These are phyloP conservation scores for Platismatia glauca DNA, from an alignment of 495 filamentous ascomycete genomes.

Conservation along the genomic window DNA sequence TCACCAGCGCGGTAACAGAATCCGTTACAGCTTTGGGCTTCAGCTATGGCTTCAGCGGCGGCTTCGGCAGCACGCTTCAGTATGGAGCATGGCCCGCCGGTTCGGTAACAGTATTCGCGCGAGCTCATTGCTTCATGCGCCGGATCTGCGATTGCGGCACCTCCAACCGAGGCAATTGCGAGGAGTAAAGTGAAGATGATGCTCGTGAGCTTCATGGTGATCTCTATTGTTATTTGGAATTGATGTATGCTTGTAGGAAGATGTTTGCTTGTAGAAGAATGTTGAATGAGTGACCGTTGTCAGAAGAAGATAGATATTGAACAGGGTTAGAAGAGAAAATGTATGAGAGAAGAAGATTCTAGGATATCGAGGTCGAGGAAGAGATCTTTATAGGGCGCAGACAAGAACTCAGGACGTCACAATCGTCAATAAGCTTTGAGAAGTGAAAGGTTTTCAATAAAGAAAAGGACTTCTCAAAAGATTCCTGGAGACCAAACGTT, in stretches of 20 bases:
- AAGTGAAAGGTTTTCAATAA: constrained; percentile 11
- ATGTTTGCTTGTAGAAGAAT: no score
- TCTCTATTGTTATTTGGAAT: constrained; percentile 11
- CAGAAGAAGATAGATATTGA: constrained; percentile 9
- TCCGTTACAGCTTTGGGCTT: constrained; percentile 20
- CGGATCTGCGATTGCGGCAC: constrained; percentile 23
- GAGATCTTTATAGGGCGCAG: constrained; percentile 5
- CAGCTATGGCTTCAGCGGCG: constrained; percentile 25
- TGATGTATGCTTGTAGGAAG: constrained; percentile 8
- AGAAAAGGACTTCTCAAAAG: constrained; percentile 2
- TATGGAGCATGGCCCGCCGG: constrained; percentile 38
- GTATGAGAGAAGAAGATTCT: background rate
- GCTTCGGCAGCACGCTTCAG: constrained; percentile 40
- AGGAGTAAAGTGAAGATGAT: constrained; percentile 33
- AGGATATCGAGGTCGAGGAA: background rate
- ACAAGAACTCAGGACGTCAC: background rate
- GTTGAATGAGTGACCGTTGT: constrained; percentile 7
- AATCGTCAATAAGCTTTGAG: constrained; percentile 1
- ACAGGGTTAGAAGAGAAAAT: background rate
- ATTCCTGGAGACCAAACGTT: background rate
- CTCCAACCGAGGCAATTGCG: constrained; percentile 32
- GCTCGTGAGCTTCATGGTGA: constrained; percentile 42
- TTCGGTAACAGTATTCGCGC: constrained; percentile 25
- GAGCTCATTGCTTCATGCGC: background rate
- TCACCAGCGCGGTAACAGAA: constrained; percentile 41